phyloP scores from a whole-genome alignment of 2,329 filamentous ascomycete species.

The Botryosphaeria agaves region DNA sequence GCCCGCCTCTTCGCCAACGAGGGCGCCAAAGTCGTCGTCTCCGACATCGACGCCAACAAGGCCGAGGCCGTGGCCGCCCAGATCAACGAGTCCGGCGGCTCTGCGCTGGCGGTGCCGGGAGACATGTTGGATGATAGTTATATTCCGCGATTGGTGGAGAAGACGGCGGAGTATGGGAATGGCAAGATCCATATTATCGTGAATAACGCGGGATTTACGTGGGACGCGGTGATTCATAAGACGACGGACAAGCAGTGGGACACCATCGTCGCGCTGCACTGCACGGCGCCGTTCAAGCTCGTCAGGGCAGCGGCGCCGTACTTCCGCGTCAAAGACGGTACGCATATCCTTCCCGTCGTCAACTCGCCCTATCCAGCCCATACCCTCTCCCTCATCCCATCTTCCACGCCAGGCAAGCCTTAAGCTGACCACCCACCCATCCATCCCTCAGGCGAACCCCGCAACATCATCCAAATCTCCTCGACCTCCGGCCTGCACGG shows the following conservation, averaged over 20 bases:
- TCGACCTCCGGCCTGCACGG: slow-evolving; percentile 70
- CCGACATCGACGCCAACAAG: slow-evolving; percentile 68
- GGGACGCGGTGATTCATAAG: slow-evolving; percentile 87
- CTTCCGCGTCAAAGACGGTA: slow-evolving; percentile 76
- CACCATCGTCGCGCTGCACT: slow-evolving; percentile 69
- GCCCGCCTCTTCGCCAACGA: slow-evolving; percentile 74
- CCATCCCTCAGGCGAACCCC: no score
- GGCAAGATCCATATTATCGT: slow-evolving; percentile 86
- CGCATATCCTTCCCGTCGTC: no score
- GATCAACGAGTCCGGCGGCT: slow-evolving; percentile 51
- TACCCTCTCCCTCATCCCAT: no score
- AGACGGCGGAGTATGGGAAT: slow-evolving; percentile 60
- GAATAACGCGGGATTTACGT: slow-evolving; percentile 85
- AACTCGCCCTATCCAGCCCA: no score
- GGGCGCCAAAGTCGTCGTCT: slow-evolving; percentile 67
- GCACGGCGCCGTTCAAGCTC: slow-evolving; percentile 72
- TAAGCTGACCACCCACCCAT: no score
- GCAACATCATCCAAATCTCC: slow-evolving; percentile 70
- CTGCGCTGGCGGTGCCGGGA: slow-evolving; percentile 56
- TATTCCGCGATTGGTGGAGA: slow-evolving; percentile 52
- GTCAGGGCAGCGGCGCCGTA: slow-evolving; percentile 66
- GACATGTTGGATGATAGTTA: slow-evolving; percentile 60
- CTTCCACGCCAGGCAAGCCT: no score
- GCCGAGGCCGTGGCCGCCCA: slow-evolving; percentile 46
- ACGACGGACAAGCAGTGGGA: slow-evolving; percentile 88